Conservation (phyloP, 2,329 filamentous ascomycete genomes). For the Penicillium frequentans region DNA sequence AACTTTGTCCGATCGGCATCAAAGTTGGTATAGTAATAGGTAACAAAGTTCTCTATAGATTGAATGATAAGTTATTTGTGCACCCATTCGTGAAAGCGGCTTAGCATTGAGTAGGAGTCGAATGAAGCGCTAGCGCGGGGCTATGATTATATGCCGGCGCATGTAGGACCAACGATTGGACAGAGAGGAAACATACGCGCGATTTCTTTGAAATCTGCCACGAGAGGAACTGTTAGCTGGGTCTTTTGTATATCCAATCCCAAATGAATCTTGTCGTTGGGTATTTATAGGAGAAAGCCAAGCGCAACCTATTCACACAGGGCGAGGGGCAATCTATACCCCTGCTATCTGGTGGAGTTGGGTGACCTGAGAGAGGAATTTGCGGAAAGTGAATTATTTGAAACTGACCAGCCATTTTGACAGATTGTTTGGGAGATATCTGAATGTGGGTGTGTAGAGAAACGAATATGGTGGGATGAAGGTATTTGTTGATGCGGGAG, state of each 20-base stretch:
- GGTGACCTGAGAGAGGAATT: not conserved
- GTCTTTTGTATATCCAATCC: not conserved
- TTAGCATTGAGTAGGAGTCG: too few species aligned
- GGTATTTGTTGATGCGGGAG: conserved; percentile 26
- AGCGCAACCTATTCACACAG: conserved; percentile 18
- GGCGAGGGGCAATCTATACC: conserved; percentile 11
- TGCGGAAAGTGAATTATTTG: not conserved
- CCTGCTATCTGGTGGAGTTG: not conserved
- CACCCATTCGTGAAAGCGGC: too few species aligned
- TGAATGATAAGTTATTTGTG: not conserved
- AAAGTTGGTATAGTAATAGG: conserved; percentile 89
- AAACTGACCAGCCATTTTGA: conserved; percentile 40
- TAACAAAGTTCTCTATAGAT: conserved; percentile 75
- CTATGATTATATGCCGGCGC: not conserved
- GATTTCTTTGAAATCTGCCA: conserved; percentile 38
- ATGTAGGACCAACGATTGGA: not conserved
- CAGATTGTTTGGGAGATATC: conserved; percentile 9
- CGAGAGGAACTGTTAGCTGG: conserved; percentile 13
- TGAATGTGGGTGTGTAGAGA: conserved; percentile 19
- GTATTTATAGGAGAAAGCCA: not conserved
- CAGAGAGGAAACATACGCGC: conserved; percentile 37
- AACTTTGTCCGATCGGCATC: conserved; percentile 69
- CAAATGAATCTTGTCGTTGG: not conserved
- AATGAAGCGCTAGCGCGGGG: not conserved
- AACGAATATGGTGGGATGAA: conserved; percentile 9